Percentiles rank a stretch among this genome's conserved stretches.
phyloP scores from a whole-genome alignment of 129 eudicot genomes.

The Flaveria bidentis region DNA sequence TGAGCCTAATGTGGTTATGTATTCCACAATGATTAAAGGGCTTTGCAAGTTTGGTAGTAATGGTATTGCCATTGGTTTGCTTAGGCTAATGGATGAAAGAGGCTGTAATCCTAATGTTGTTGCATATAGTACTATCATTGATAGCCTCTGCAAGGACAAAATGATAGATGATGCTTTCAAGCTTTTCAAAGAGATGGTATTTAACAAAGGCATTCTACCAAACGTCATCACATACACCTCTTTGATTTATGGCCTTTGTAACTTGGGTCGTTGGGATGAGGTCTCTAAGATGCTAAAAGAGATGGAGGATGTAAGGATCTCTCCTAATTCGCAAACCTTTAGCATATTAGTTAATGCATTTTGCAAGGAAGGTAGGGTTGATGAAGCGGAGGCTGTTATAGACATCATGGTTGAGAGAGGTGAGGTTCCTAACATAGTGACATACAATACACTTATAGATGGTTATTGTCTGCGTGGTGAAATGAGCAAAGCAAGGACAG shows the following conservation, averaged over 20 bases:
- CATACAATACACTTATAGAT: neutral
- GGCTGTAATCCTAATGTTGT: slow-evolving; percentile 1
- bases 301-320: slow-evolving; percentile 6
- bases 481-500: neutral
- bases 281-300: slow-evolving; percentile 10
- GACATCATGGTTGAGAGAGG: neutral
- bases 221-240: slow-evolving; percentile 1
- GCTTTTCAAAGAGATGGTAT: neutral
- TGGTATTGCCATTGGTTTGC: neutral
- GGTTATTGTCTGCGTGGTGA: neutral
- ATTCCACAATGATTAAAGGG: slow-evolving; percentile 13
- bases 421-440: neutral
- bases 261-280: slow-evolving; percentile 17
- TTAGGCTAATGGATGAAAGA: slow-evolving; percentile 16
- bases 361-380: neutral
- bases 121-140: neutral
- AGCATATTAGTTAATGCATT: neutral
- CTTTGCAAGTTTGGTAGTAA: slow-evolving; percentile 5
- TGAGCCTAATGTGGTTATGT: neutral
- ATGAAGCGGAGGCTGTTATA: slow-evolving; percentile 10
- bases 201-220: neutral
- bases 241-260: slow-evolving; percentile 25
- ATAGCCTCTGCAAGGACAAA: slow-evolving; percentile 7
- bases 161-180: slow-evolving; percentile 19
- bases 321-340: neutral